Evolutionary conservation across 108 stramenopile species (phyloP).

Genomic region (Pelagomonas calceolata): DNA sequence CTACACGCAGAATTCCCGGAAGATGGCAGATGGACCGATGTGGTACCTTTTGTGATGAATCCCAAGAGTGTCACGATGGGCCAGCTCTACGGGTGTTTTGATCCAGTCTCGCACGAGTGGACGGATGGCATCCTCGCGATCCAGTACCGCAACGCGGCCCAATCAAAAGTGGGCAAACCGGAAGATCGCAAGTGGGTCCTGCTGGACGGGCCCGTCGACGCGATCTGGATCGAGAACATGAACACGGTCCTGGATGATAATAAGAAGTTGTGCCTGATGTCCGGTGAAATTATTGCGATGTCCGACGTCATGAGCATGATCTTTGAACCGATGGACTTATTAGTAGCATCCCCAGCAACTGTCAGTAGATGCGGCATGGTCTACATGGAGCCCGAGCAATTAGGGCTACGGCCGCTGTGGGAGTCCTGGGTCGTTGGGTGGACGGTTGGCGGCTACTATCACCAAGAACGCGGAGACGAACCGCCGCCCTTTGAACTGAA

Average conservation of each 20-base stretch:
- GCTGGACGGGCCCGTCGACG: slow-evolving; percentile 56
- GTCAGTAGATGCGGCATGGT: slow-evolving; percentile 60
- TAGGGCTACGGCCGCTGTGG: slow-evolving; percentile 43
- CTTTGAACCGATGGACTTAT: slow-evolving; percentile 51
- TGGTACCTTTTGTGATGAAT: slow-evolving; percentile 40
- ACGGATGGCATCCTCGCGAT: slow-evolving; percentile 47
- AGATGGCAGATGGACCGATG: slow-evolving; percentile 47
- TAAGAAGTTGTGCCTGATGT: slow-evolving; percentile 54
- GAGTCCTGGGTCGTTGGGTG: slow-evolving; percentile 33
- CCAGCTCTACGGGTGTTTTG: slow-evolving; percentile 52
- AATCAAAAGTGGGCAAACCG: slow-evolving; percentile 4
- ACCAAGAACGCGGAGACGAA: too few relatives aligned
- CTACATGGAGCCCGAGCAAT: slow-evolving; percentile 47
- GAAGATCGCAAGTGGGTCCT: slow-evolving; percentile 51
- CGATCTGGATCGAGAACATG: slow-evolving; percentile 64
- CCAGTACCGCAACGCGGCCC: slow-evolving; percentile 40
- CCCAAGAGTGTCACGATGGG: slow-evolving; percentile 53
- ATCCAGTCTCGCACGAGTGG: slow-evolving; percentile 52
- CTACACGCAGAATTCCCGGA: slow-evolving; percentile 27
- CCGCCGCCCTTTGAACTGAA: not conserved
- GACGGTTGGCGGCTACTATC: not conserved
- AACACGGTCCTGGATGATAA: slow-evolving; percentile 59
- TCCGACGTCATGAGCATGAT: slow-evolving; percentile 48
- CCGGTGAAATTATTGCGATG: slow-evolving; percentile 53
- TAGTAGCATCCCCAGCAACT: slow-evolving; percentile 51